Evolutionary conservation across 345 rosid genomes (phyloP).

Genomic region (Linum tenue): DNA sequence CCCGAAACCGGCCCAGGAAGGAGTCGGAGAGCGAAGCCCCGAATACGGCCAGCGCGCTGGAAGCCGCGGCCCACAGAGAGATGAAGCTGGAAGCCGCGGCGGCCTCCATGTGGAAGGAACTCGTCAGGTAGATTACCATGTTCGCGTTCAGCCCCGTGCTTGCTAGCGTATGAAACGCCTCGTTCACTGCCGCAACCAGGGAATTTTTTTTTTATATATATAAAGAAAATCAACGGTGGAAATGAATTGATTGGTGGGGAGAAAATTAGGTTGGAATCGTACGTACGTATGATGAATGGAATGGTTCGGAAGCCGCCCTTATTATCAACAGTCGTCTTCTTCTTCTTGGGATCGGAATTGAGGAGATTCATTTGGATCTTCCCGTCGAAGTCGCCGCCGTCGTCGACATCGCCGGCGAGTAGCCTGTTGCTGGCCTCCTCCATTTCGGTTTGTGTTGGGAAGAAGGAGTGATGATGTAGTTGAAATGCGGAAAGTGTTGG

Average conservation of each 20-base stretch:
- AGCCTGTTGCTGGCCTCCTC: too few relatives aligned
- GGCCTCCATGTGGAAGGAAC: background rate
- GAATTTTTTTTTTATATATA: too few relatives aligned
- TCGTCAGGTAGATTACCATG: conserved; percentile 5
- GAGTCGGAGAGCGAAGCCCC: conserved; percentile 8
- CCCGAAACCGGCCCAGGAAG: conserved; percentile 5
- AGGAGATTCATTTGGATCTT: too few relatives aligned
- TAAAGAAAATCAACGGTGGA: too few relatives aligned
- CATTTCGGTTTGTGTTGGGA: too few relatives aligned
- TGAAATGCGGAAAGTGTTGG: too few relatives aligned
- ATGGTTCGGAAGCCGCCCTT: conserved; percentile 5
- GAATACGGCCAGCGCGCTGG: background rate
- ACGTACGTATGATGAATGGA: conserved; percentile 3
- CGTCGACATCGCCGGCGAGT: too few relatives aligned
- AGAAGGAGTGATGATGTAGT: too few relatives aligned
- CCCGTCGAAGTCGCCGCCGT: too few relatives aligned
- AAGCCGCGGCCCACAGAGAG: conserved; percentile 2
- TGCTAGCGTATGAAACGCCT: conserved; percentile 1
- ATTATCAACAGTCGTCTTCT: background rate
- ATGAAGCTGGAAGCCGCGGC: background rate
- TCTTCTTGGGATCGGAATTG: too few relatives aligned
- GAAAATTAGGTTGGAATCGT: too few relatives aligned
- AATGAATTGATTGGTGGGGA: background rate
- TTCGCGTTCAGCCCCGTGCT: conserved; percentile 1
- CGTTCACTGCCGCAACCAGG: background rate